phyloP scores from a whole-genome alignment of 2,329 filamentous ascomycete genomes.

The Fusarium mundagurra region DNA sequence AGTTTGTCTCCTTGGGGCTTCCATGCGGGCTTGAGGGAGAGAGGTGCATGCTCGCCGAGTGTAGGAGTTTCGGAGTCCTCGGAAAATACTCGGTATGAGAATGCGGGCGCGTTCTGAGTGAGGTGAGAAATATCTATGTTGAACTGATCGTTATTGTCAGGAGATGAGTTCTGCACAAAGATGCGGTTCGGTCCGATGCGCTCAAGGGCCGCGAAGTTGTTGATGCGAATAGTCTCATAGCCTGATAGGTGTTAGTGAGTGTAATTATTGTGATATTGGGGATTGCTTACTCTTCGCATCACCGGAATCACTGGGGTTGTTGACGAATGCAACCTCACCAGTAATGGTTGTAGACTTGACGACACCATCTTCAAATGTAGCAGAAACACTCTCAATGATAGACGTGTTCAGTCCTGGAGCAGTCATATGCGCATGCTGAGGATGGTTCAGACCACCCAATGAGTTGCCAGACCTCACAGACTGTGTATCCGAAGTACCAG shows the following conservation, averaged over 20 bases:
- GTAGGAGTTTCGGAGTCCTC: conserved; percentile 62
- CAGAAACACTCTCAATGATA: conserved; percentile 90
- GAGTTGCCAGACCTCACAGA: conserved; percentile 92
- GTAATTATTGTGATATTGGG: no score
- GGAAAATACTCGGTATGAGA: conserved; percentile 90
- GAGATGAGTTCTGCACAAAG: conserved; percentile 77
- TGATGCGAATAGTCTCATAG: conserved; percentile 78
- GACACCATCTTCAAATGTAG: conserved; percentile 79
- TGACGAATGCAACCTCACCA: conserved; percentile 89
- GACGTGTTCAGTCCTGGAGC: conserved; percentile 86
- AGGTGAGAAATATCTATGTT: conserved; percentile 78
- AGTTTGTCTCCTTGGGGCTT: conserved; percentile 85
- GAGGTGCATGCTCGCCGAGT: conserved; percentile 70
- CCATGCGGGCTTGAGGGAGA: conserved; percentile 81
- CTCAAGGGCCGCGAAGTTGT: conserved; percentile 88
- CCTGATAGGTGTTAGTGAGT: conserved; percentile 47
- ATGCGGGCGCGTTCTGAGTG: conserved; percentile 79
- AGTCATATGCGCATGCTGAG: conserved; percentile 83
- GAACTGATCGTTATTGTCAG: conserved; percentile 81
- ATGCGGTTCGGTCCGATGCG: conserved; percentile 94
- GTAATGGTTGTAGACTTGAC: conserved; percentile 78
- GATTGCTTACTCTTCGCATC: conserved; percentile 58
- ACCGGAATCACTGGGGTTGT: conserved; percentile 66
- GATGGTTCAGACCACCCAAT: conserved; percentile 72
- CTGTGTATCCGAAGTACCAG: conserved; percentile 80